Percentiles rank a stretch among this genome's conserved stretches.
Evolutionary conservation across 345 rosid species (phyloP).

Genomic region (Streptanthus diversifolius): DNA sequence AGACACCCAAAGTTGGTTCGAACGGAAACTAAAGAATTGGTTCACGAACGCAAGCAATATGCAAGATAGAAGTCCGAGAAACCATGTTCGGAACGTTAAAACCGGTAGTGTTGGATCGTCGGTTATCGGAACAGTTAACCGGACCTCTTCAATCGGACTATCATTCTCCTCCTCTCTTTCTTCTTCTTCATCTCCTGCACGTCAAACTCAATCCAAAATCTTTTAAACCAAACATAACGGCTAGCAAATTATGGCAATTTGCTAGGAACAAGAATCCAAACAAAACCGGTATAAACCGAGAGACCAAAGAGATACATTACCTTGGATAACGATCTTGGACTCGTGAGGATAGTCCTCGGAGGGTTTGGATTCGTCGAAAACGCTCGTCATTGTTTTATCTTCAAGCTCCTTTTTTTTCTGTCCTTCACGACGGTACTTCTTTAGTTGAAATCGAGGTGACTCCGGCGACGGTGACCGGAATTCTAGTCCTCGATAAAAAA

Average conservation of each 20-base stretch:
- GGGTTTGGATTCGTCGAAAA: constrained; percentile 22
- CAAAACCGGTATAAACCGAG: constrained; percentile 1
- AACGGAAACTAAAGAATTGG: constrained; percentile 47
- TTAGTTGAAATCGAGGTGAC: neutral
- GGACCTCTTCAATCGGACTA: constrained; percentile 56
- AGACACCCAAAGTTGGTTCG: constrained; percentile 39
- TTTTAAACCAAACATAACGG: neutral
- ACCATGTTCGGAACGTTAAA: constrained; percentile 60
- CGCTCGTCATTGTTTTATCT: constrained; percentile 28
- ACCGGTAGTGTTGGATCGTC: constrained; percentile 48
- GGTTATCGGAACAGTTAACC: constrained; percentile 49
- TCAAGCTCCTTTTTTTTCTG: constrained; percentile 26
- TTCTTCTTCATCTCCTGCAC: constrained; percentile 28
- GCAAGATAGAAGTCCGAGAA: constrained; percentile 44
- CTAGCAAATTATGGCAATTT: neutral
- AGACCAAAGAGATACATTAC: neutral
- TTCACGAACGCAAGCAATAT: constrained; percentile 50
- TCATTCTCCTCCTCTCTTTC: constrained; percentile 38
- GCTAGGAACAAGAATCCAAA: neutral
- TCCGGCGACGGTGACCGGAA: constrained; percentile 33
- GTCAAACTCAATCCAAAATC: neutral
- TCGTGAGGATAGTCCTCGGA: constrained; percentile 20
- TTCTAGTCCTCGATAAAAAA: constrained; percentile 22
- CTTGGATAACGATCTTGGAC: constrained; percentile 29
- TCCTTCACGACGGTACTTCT: constrained; percentile 23